Evolutionary conservation across 345 rosid genomes (phyloP).

Genomic region (Aquilaria malaccensis): DNA sequence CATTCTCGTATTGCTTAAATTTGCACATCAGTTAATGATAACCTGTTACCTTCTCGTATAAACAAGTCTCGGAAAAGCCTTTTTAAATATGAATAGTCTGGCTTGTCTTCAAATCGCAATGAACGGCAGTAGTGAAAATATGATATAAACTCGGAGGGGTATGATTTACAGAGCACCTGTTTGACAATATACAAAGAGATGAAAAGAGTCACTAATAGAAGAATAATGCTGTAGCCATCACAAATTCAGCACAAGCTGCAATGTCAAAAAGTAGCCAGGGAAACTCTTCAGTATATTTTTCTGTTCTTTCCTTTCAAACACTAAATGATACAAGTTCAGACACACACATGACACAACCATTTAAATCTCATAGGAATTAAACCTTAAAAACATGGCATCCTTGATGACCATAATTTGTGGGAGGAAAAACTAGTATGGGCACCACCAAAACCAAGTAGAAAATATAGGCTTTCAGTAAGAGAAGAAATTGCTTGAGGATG

Average conservation of each 20-base stretch:
- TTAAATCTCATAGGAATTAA: not conserved
- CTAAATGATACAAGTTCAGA: too few relatives aligned
- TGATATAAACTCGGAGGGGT: conserved; percentile 62
- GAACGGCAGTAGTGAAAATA: conserved; percentile 80
- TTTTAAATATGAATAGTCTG: conserved; percentile 80
- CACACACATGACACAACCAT: too few relatives aligned
- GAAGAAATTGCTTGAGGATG: not conserved
- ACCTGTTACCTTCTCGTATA: conserved; percentile 59
- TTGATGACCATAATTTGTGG: not conserved
- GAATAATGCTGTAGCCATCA: too few relatives aligned
- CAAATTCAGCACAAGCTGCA: too few relatives aligned
- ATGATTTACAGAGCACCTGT: conserved; percentile 68
- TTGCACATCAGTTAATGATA: not conserved
- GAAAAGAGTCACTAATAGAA: too few relatives aligned
- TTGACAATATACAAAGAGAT: not conserved
- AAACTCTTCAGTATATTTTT: too few relatives aligned
- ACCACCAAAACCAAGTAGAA: too few relatives aligned
- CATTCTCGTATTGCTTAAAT: too few relatives aligned
- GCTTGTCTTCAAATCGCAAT: conserved; percentile 72
- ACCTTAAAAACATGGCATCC: conserved; percentile 3
- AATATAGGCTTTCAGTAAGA: too few relatives aligned
- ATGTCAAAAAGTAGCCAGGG: too few relatives aligned
- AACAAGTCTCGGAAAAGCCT: conserved; percentile 79
- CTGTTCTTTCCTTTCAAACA: too few relatives aligned
- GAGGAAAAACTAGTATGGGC: too few relatives aligned